These are phyloP conservation scores for Ligustrum vulgare DNA, from an alignment of 257 asterid species.

Conservation along the genomic window DNA sequence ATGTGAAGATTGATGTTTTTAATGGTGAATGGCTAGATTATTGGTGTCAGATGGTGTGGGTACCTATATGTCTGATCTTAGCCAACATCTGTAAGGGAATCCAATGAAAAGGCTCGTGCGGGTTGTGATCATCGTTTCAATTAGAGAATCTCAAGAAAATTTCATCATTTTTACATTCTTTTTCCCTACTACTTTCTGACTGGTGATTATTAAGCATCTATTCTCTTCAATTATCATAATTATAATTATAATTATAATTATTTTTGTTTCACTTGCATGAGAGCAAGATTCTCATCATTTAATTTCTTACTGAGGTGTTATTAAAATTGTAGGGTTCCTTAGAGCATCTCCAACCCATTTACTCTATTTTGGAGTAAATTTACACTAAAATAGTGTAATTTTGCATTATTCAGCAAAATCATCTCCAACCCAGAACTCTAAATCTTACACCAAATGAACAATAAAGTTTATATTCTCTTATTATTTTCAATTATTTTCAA, in stretches of 20 bases:
- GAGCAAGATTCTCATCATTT: conserved; percentile 20
- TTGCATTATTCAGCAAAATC: no score
- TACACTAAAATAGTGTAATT: no score
- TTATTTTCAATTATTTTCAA: no score
- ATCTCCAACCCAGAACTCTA: no score
- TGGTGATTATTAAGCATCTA: conserved; percentile 25
- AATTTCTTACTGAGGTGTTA: conserved; percentile 14
- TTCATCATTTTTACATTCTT: conserved; percentile 14
- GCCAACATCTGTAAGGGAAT: conserved; percentile 49
- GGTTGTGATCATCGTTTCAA: conserved; percentile 29
- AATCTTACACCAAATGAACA: no score
- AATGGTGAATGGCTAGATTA: conserved; percentile 20
- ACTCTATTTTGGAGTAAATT: no score
- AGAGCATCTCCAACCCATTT: no score
- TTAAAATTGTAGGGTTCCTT: not conserved
- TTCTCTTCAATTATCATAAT: not conserved
- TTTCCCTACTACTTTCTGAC: conserved; percentile 22
- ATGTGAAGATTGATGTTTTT: conserved; percentile 7
- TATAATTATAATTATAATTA: not conserved
- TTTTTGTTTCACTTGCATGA: conserved; percentile 8
- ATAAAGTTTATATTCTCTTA: no score
- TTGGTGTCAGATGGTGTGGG: conserved; percentile 57
- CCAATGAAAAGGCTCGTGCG: conserved; percentile 55
- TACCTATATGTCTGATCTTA: conserved; percentile 44
- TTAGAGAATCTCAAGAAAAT: conserved; percentile 33